Base-by-base conservation (phyloP, 306 rosid genomes). In the Urtica urens region DNA sequence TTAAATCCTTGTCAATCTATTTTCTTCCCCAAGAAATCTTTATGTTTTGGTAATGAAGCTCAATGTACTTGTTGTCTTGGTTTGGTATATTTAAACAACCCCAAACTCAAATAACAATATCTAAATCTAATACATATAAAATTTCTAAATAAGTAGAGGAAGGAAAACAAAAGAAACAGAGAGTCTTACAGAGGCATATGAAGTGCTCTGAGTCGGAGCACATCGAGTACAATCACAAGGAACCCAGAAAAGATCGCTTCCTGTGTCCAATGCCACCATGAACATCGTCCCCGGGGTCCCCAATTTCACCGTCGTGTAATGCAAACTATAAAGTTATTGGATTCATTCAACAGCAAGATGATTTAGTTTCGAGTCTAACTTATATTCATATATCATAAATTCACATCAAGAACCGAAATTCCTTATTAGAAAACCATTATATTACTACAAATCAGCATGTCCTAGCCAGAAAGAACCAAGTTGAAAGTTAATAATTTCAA, bases 221-320 rank as follows among this genome's bases (percentile, higher is more conserved):
- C 93, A 85, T 70, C 66, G 74, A 57, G 58, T 78, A 46, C 95
- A 85, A 39, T 85, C 95, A 73, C 97, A 88, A 25, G 97, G 97
- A 21, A 88, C 93, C 97, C 97, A 88, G 51, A 88, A 76, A 18
- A 88, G 67, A 63, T 84, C 93, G 71, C 95, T 88, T 52, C 97
- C 97, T 0, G 97, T 81, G 52, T 88, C 97, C 58, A 88, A 79
- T 14, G 95, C 97, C 71, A 83, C 97, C 93, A 84, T 74, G 57
- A 83, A 88, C 80, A 74, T 83, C 77, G 71, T 73, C 66, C 95
- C 93, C 7, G 97, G 97, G 21, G 97, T 81, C 29, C 97, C 95
- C 59, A 88, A 51, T 51, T 81, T 77, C 53, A 88, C 86, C 38
- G 90, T 81, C 53, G 95, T 72, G 57, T 83, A 88, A 84, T 88